Evolutionary conservation across 257 asterid species (phyloP).

Genomic region (Solanum peruvianum): DNA sequence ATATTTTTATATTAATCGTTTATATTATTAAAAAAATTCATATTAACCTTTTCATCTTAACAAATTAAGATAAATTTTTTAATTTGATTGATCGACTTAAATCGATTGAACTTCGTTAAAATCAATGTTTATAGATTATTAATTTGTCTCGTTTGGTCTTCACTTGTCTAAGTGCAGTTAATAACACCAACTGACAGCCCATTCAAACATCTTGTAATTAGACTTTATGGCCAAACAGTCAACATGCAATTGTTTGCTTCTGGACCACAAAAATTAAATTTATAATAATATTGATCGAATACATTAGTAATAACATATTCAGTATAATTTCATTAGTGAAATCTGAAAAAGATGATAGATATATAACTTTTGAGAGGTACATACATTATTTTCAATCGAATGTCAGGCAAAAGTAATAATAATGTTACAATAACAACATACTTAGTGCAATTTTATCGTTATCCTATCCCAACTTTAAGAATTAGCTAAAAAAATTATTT

Average conservation of each 20-base stretch:
- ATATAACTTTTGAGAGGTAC: neutral
- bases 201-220: neutral
- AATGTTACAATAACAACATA: neutral
- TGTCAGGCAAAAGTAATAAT: neutral
- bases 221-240: neutral
- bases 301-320: neutral
- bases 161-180: neutral
- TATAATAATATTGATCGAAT: neutral
- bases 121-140: too few relatives aligned
- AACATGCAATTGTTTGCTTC: neutral
- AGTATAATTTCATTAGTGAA: too few relatives aligned
- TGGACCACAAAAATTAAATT: neutral
- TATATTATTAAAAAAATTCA: too few relatives aligned
- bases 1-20: too few relatives aligned
- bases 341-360: too few relatives aligned
- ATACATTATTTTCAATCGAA: fast-evolving
- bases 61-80: too few relatives aligned
- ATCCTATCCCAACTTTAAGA: neutral
- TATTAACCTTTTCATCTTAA: too few relatives aligned
- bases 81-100: too few relatives aligned
- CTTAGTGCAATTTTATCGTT: too few relatives aligned
- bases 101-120: neutral
- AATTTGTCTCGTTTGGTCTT: neutral
- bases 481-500: too few relatives aligned
- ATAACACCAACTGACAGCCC: neutral